Percentiles rank a stretch among this genome's conserved stretches.
Conservation (phyloP, 495 filamentous ascomycete species). For the Penicillium taxi region DNA sequence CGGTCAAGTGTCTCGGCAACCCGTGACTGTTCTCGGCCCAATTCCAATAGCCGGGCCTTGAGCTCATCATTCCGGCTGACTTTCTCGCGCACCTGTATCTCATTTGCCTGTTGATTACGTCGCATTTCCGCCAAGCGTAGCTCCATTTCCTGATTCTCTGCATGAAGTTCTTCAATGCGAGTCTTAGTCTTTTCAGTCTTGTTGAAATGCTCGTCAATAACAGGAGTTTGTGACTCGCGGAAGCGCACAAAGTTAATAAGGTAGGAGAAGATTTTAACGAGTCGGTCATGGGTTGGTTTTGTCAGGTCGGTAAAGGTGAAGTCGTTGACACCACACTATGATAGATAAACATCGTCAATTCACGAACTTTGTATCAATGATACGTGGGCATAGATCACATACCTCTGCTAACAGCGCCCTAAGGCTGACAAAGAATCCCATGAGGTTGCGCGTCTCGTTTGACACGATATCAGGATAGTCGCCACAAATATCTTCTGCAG, state of each 20-base stretch:
- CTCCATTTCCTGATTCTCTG: constrained; percentile 81
- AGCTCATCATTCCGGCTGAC: constrained; percentile 76
- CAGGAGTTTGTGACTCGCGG: constrained; percentile 75
- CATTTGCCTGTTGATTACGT: constrained; percentile 64
- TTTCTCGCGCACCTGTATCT: constrained; percentile 71
- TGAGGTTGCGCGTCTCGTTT: constrained; percentile 77
- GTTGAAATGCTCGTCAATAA: constrained; percentile 89
- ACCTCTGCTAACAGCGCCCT: constrained; percentile 68
- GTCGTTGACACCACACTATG: constrained; percentile 76
- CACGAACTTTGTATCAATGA: background rate
- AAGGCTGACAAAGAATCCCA: constrained; percentile 84
- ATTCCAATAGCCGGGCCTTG: constrained; percentile 65
- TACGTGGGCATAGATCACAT: constrained; percentile 1
- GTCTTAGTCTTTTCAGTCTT: constrained; percentile 76
- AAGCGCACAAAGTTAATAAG: constrained; percentile 98
- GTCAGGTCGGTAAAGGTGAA: constrained; percentile 87
- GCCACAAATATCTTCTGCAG: constrained; percentile 75
- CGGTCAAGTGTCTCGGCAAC: constrained; percentile 71
- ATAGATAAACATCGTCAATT: background rate
- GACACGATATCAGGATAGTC: constrained; percentile 75
- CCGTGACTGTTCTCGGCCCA: constrained; percentile 68
- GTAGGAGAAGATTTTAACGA: constrained; percentile 89
- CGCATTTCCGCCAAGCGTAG: constrained; percentile 72
- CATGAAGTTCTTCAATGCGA: constrained; percentile 76
- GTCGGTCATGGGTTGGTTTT: constrained; percentile 76